A percentile compares a stretch with the other conserved stretches of the same genome.
Conservation (phyloP, 768 basidiomycete genomes). For the Tulasnella sp. region DNA sequence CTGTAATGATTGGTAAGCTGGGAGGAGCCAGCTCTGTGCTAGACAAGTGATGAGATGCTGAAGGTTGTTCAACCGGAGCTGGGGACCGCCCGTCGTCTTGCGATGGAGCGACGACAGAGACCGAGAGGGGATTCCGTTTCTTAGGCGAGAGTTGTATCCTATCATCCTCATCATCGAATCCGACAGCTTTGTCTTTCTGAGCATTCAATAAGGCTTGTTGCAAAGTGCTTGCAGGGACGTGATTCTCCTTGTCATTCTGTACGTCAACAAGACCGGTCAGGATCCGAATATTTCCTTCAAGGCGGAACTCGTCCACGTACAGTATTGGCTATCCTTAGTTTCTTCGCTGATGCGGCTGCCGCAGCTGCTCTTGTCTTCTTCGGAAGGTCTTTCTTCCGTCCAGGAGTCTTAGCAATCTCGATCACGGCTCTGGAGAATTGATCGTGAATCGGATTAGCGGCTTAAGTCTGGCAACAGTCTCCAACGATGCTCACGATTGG, state of each 20-base stretch:
- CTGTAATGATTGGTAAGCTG: background rate
- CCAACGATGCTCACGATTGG: constrained; percentile 41
- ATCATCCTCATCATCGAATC: background rate
- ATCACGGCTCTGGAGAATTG: constrained; percentile 44
- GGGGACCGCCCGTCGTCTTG: background rate
- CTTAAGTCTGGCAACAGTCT: background rate
- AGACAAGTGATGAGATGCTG: background rate
- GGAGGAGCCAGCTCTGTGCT: background rate
- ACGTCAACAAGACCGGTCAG: background rate
- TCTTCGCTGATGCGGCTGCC: constrained; percentile 12
- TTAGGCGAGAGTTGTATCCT: background rate
- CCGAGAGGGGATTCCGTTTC: background rate
- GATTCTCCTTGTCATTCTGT: constrained; percentile 11
- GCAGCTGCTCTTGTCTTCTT: constrained; percentile 20
- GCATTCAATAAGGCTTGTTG: background rate
- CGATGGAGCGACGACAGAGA: background rate
- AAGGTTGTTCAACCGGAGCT: background rate
- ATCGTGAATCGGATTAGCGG: background rate
- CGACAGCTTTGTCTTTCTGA: background rate
- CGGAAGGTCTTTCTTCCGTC: constrained; percentile 49
- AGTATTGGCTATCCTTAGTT: background rate
- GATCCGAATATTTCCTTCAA: background rate
- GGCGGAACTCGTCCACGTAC: background rate
- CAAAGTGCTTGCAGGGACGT: background rate
- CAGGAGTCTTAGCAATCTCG: constrained; percentile 75